Evolutionary conservation across 768 basidiomycete species (phyloP).

Genomic region (Leccinum ochraceum): DNA sequence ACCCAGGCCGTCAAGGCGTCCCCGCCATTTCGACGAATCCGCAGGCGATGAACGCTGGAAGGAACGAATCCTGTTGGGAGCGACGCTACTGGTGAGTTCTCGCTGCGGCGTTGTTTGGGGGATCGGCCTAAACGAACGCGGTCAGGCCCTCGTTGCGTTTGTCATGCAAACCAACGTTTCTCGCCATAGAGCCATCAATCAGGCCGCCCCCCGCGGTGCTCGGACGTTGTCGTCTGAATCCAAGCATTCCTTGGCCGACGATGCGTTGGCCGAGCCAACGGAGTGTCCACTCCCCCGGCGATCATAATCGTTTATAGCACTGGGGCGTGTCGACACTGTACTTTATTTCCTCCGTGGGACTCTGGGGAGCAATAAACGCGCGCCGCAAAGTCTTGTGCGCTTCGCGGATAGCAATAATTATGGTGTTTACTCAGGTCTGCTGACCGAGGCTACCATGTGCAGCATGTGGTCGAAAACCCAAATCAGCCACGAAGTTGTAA

Average conservation of each 20-base stretch:
- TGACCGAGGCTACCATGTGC: not conserved
- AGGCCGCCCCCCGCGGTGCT: conserved; percentile 10
- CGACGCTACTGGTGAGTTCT: conserved; percentile 48
- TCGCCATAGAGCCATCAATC: conserved; percentile 34
- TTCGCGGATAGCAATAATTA: not conserved
- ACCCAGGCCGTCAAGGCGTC: conserved; percentile 37
- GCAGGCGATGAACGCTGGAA: conserved; percentile 63
- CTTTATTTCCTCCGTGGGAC: not conserved
- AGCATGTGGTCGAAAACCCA: not conserved
- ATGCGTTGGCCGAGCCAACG: conserved; percentile 24
- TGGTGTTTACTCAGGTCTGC: not conserved
- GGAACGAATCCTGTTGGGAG: conserved; percentile 59
- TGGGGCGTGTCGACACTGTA: not conserved
- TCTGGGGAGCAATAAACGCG: not conserved
- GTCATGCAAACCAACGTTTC: conserved; percentile 35
- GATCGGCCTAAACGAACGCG: not conserved
- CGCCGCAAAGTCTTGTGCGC: not conserved
- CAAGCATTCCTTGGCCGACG: conserved; percentile 16
- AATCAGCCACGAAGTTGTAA: not conserved
- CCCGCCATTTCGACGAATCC: conserved; percentile 50
- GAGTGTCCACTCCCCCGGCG: not conserved
- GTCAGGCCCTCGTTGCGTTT: conserved; percentile 37
- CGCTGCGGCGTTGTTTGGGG: not conserved
- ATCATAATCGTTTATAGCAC: not conserved
- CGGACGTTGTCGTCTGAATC: conserved; percentile 8